phyloP scores from a whole-genome alignment of 2,329 filamentous ascomycete species.

The Pseudocercospora fuligena region DNA sequence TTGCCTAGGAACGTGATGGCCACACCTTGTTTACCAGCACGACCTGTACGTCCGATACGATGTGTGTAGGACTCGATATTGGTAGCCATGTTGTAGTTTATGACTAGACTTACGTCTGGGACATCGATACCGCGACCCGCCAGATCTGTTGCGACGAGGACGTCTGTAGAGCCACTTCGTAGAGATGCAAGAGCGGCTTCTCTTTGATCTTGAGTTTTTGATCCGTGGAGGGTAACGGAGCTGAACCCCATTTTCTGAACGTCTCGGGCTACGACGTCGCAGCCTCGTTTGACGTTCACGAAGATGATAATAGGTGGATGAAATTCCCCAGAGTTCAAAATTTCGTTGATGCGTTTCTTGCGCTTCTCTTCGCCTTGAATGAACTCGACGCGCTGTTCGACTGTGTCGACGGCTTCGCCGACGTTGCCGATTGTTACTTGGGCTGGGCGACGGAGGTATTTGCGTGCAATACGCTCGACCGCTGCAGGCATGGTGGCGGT shows the following conservation, averaged over 20 bases:
- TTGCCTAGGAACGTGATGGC: slow-evolving; percentile 93
- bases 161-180: slow-evolving; percentile 77
- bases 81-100: slow-evolving; percentile 98
- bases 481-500: slow-evolving; percentile 95
- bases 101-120: slow-evolving; percentile 85
- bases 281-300: slow-evolving; percentile 99
- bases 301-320: slow-evolving; percentile 94
- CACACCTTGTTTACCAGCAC: slow-evolving; percentile 95
- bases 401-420: slow-evolving; percentile 95
- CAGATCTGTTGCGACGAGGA: slow-evolving; percentile 93
- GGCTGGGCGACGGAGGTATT: slow-evolving; percentile 90
- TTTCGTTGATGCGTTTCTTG: slow-evolving; percentile 93
- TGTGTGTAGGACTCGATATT: slow-evolving; percentile 96
- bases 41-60: slow-evolving; percentile 93
- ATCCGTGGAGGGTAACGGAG: slow-evolving; percentile 88
- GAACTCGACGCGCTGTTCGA: slow-evolving; percentile 96
- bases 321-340: slow-evolving; percentile 80
- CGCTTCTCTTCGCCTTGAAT: slow-evolving; percentile 89
- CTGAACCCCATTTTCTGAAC: slow-evolving; percentile 94
- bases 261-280: slow-evolving; percentile 90
- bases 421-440: slow-evolving; percentile 93
- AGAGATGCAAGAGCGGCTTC: slow-evolving; percentile 89
- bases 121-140: slow-evolving; percentile 98
- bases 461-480: slow-evolving; percentile 94
- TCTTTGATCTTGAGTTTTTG: slow-evolving; percentile 97